A percentile compares a stretch with the other conserved stretches of the same genome.
phyloP scores from a whole-genome alignment of 1,284 basidiomycete genomes.

The Xerocomus amazonicus region DNA sequence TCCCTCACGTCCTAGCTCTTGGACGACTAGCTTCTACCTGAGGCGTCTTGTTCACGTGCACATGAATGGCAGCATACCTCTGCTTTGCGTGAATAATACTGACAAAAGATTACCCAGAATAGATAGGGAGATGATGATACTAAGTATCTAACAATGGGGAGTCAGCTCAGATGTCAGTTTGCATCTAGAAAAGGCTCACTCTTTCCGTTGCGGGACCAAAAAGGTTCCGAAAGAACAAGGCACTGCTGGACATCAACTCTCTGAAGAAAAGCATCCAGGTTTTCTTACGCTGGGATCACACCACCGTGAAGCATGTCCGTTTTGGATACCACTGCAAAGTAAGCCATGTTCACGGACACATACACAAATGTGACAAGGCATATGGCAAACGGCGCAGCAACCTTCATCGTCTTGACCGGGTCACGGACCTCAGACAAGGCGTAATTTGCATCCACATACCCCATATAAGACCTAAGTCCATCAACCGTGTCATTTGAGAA shows the following conservation, averaged over 20 bases:
- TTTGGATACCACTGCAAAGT: constrained; percentile 66
- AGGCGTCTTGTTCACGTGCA: background rate
- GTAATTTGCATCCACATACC: constrained; percentile 71
- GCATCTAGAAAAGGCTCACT: constrained; percentile 31
- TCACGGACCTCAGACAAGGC: constrained; percentile 64
- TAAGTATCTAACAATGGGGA: constrained; percentile 43
- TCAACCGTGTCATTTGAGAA: background rate
- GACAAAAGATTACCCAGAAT: constrained; percentile 61
- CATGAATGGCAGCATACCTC: constrained; percentile 39
- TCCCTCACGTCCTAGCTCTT: constrained; percentile 67
- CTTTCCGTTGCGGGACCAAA: constrained; percentile 57
- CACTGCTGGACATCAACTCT: constrained; percentile 34
- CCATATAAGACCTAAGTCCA: constrained; percentile 57
- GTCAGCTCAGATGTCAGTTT: constrained; percentile 20
- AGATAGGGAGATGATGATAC: constrained; percentile 59
- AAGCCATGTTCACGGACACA: constrained; percentile 61
- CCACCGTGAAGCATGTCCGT: constrained; percentile 59
- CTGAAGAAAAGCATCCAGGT: background rate
- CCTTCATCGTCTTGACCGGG: constrained; percentile 63
- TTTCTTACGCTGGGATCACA: constrained; percentile 56
- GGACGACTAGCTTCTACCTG: constrained; percentile 46
- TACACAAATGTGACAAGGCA: constrained; percentile 52
- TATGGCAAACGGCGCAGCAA: constrained; percentile 63
- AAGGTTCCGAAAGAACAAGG: constrained; percentile 65
- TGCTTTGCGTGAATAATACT: constrained; percentile 58